Base-by-base conservation (phyloP, 345 rosid species). In the Arabis hirsuta region DNA sequence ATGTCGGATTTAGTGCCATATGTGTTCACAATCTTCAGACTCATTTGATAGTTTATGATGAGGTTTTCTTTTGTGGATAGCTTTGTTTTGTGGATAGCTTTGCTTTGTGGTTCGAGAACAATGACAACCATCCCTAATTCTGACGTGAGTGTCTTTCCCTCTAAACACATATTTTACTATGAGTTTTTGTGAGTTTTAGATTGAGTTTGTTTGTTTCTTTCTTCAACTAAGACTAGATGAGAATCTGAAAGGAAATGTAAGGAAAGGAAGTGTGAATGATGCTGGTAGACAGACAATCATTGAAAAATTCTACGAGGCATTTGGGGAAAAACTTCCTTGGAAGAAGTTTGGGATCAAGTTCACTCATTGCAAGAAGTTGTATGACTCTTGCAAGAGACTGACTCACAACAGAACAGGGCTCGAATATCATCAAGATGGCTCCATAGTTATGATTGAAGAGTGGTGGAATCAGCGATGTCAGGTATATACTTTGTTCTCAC, bases 401-500 rank as follows among this genome's bases (percentile, higher is more conserved):
- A 27, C 31, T 27, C 31, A 27, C 3, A 27, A 27, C 31, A 27
- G 4, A 27, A 27, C 50, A 3, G 6, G 65, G 0, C 20, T 60
- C 0, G 36, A 36, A 12, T 60, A 60, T 41, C 12, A 22, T 42
- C 9, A 20, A 60, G 4, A 60, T 24, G 50, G 50, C 1, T 42
- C 2, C 11, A 7, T 42, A 12, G 5, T 22, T 0, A 59, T 59
- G 47, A 20, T 11, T 39, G 47, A 59, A 6, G 47, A 59, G 22
- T 61, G 51, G 65, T 61, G 36, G 51, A 31, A 26, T 0, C 19
- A 60, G 36, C 36, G 34, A 4, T 22, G 34, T 60, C 41, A 60
- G 50, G 31, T 27, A 27, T 27, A 27, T 5, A 27, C 31, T 27
- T 27, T 27, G 31, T 16, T 16, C 16, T 16, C 16, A 16, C 16